Base-by-base conservation (phyloP, 148 eudicot genomes). In the Pharnaceum exiguum region DNA sequence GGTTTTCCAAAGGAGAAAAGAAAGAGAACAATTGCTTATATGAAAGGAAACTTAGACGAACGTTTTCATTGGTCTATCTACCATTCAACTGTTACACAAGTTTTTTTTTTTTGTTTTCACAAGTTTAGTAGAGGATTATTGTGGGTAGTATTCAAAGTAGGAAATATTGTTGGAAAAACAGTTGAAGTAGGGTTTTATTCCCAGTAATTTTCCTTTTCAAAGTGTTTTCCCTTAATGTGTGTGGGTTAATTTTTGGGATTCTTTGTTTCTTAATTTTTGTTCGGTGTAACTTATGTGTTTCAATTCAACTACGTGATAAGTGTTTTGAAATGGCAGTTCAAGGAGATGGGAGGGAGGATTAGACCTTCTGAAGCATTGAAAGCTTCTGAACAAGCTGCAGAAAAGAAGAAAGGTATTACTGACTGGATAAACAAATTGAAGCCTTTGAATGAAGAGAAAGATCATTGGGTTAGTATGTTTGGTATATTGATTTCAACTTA, bases 381-480 rank as follows among this genome's bases (percentile, higher is more conserved):
- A 77, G 51, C 62, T 21, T 54, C 59, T 65, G 96, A 89, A 46
- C 90, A 69, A 53, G 21, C 81, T 65, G 40, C 79, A 31, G 96
- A 89, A 39, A 89, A 77, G 80, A 89, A 82, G 69, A 89, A 86
- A 66, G 96, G 90, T 52, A 51, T 89, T 46, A 75, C 75, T 55
- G 90, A 81, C 58, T 89, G 87, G 83, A 81, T 83, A 72, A 79
- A 60, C 74, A 50, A 73, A 73, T 67, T 89, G 38, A 89, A 83
- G 67, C 95, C 94, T 37, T 77, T 74, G 53, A 89, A 81, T 58
- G 96, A 86, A 76, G 96, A 89, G 77, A 89, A 89, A 77, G 96
- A 89, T 71, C 90, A 89, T 57, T 89, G 96, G 96, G 96, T 86
- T 74, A 70, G 36, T 24, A 22, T 17, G 27, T 18, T 57, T 46